phyloP scores from a whole-genome alignment of 108 stramenopile genomes.

The Schizochytrium sp. region DNA sequence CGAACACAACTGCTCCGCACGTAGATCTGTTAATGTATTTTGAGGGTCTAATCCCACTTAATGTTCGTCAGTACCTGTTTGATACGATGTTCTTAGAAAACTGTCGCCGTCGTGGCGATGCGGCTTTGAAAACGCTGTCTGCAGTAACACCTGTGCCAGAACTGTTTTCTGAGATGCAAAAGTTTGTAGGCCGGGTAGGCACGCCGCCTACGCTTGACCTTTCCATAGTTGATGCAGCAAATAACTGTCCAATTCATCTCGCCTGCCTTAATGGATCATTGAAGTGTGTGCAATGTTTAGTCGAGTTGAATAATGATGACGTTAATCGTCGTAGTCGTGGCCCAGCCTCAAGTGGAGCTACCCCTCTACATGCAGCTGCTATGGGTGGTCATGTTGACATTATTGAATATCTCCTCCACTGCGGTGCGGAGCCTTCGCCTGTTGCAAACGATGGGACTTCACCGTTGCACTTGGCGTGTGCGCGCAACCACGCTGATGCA shows the following conservation, averaged over 20 bases:
- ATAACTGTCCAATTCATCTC: slow-evolving; percentile 24
- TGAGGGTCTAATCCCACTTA: too few relatives aligned
- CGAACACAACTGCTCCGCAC: too few relatives aligned
- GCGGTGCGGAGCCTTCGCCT: neutral
- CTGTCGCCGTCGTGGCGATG: too few relatives aligned
- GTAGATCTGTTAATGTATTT: too few relatives aligned
- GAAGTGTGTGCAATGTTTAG: neutral
- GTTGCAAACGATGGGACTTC: slow-evolving; percentile 24
- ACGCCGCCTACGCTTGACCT: slow-evolving; percentile 29
- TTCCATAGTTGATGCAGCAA: neutral
- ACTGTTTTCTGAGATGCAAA: neutral
- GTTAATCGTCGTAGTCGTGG: neutral
- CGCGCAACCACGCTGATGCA: neutral
- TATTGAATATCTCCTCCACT: slow-evolving; percentile 31
- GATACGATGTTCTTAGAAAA: too few relatives aligned
- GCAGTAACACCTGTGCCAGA: neutral
- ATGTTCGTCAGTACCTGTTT: too few relatives aligned
- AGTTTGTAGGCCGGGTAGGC: neutral
- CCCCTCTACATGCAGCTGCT: slow-evolving; percentile 30
- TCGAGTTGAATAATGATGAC: slow-evolving; percentile 8
- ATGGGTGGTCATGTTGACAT: slow-evolving; percentile 37
- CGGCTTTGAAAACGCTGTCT: neutral
- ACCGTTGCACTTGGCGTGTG: slow-evolving; percentile 51
- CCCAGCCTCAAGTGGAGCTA: slow-evolving; percentile 23
- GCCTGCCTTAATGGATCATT: slow-evolving; percentile 17